Conservation (phyloP, 2,329 filamentous ascomycete species). For the Alternaria sp. region DNA sequence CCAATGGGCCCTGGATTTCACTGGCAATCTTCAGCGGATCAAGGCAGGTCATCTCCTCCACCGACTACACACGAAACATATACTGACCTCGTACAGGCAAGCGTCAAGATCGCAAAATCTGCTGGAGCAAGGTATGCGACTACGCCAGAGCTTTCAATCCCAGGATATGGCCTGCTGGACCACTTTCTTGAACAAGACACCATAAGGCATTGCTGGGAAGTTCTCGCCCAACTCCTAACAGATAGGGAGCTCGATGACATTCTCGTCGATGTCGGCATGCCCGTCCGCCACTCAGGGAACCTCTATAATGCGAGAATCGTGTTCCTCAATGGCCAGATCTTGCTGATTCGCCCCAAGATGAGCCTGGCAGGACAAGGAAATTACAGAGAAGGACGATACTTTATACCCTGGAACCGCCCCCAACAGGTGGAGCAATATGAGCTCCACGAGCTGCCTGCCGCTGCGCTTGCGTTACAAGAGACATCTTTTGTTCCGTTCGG, state of each 20-base stretch:
- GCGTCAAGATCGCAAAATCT: conserved; percentile 53
- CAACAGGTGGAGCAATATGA: conserved; percentile 71
- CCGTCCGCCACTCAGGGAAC: conserved; percentile 67
- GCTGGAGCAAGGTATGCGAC: conserved; percentile 5
- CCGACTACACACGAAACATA: neutral
- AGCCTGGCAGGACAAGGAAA: conserved; percentile 76
- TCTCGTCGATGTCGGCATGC: conserved; percentile 42
- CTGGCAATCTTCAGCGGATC: conserved; percentile 71
- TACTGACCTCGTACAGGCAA: conserved; percentile 50
- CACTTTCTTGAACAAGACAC: conserved; percentile 57
- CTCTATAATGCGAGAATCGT: conserved; percentile 70
- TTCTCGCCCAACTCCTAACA: conserved; percentile 67
- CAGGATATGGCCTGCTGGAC: conserved; percentile 60
- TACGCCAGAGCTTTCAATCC: conserved; percentile 37
- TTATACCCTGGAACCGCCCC: conserved; percentile 42
- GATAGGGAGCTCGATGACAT: conserved; percentile 71
- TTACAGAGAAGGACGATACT: conserved; percentile 53
- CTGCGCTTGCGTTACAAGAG: conserved; percentile 65
- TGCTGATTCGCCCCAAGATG: conserved; percentile 77
- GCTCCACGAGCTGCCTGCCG: conserved; percentile 52
- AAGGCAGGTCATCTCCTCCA: conserved; percentile 40
- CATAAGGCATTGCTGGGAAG: conserved; percentile 60
- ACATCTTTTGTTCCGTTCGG: conserved; percentile 70
- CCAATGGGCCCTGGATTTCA: conserved; percentile 44
- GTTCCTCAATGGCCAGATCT: conserved; percentile 70